Conservation (phyloP, 805 yeast species). For the Candida maltosa region DNA sequence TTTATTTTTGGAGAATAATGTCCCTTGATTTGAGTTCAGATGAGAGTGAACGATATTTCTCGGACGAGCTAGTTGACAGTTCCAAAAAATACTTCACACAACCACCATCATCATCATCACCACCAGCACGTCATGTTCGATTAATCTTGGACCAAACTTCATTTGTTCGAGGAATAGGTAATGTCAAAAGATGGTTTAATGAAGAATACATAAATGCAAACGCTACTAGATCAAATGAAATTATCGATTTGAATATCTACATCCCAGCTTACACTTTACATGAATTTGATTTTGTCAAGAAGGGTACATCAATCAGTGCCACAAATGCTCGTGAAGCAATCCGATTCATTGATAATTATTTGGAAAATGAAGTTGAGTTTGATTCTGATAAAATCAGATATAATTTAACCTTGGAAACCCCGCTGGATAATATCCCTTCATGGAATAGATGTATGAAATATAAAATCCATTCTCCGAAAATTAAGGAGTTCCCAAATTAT, state of each 20-base stretch:
- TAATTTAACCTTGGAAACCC: slow-evolving; percentile 33
- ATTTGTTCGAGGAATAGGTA: slow-evolving; percentile 65
- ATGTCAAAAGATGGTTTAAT: slow-evolving; percentile 60
- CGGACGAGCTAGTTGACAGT: slow-evolving; percentile 3
- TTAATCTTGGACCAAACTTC: slow-evolving; percentile 68
- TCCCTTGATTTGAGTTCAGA: slow-evolving; percentile 2
- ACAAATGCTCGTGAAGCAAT: slow-evolving; percentile 66
- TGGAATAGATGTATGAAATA: slow-evolving; percentile 50
- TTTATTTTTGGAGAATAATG: too few relatives aligned
- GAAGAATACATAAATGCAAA: slow-evolving; percentile 29
- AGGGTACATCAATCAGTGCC: slow-evolving; percentile 53
- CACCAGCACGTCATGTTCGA: slow-evolving; percentile 9
- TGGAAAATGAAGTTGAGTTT: slow-evolving; percentile 18
- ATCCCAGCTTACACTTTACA: slow-evolving; percentile 57
- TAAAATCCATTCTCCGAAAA: slow-evolving; percentile 43
- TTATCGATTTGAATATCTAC: slow-evolving; percentile 33
- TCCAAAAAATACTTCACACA: neutral
- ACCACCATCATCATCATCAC: neutral
- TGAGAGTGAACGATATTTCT: slow-evolving; percentile 1
- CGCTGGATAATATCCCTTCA: slow-evolving; percentile 43
- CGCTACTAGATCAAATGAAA: slow-evolving; percentile 15
- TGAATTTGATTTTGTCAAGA: slow-evolving; percentile 57
- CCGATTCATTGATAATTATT: slow-evolving; percentile 50
- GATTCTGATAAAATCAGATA: slow-evolving; percentile 8
- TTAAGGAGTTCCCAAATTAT: slow-evolving; percentile 49